A percentile compares a stretch with the other conserved stretches of the same genome.
Conservation (phyloP, 2,329 filamentous ascomycete species). For the Fusarium papillatum region DNA sequence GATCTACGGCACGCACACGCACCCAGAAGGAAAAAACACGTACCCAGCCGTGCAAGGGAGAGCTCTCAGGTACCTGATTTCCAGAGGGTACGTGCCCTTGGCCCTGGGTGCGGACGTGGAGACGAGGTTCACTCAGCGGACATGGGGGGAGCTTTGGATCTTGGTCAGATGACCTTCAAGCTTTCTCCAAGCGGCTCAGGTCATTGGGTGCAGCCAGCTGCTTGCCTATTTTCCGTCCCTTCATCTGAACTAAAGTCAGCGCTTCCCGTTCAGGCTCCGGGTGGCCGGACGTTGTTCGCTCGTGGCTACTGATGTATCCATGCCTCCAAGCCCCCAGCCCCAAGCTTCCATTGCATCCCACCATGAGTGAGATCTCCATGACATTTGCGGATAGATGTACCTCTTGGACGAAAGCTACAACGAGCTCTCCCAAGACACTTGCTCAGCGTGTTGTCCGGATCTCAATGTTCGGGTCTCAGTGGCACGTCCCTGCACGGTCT, state of each 20-base stretch:
- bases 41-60: conserved; percentile 2
- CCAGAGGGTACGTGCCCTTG: conserved; percentile 17
- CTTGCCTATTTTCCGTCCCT: conserved; percentile 20
- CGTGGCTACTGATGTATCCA: conserved; percentile 15
- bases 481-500: conserved; percentile 20
- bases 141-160: conserved; percentile 14
- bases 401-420: conserved; percentile 15
- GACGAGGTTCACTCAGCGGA: conserved; percentile 9
- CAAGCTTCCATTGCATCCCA: conserved; percentile 16
- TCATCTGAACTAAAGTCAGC: conserved; percentile 23
- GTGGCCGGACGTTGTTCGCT: conserved; percentile 21
- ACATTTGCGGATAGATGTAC: conserved; percentile 35
- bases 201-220: conserved; percentile 19
- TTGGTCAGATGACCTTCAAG: conserved; percentile 30
- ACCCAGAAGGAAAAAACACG: conserved; percentile 6
- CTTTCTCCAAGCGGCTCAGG: conserved; percentile 20
- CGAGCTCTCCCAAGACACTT: not conserved
- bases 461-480: conserved; percentile 13
- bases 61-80: conserved; percentile 20
- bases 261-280: conserved; percentile 21
- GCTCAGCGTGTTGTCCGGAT: conserved; percentile 8
- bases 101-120: conserved; percentile 10
- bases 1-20: conserved; percentile 26
- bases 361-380: conserved; percentile 13
- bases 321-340: conserved; percentile 9